Percentiles rank a stretch among this genome's conserved stretches.
These are phyloP conservation scores for Evansstolkia leycettana DNA, from an alignment of 495 filamentous ascomycete genomes.

Conservation along the genomic window DNA sequence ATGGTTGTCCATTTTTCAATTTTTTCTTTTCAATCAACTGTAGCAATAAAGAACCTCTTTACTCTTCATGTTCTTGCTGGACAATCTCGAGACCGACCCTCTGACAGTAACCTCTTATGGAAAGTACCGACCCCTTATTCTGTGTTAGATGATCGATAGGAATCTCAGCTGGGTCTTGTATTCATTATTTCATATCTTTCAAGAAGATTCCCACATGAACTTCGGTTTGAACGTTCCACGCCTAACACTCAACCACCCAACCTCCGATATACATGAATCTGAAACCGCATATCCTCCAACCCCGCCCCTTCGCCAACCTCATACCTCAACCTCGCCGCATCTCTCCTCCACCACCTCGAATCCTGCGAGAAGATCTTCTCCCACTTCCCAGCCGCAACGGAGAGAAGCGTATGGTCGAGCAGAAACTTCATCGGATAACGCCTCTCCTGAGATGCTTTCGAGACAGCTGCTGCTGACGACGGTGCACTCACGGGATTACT, in stretches of 20 bases:
- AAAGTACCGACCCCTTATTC: too few species aligned
- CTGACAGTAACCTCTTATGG: too few species aligned
- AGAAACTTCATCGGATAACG: constrained; percentile 91
- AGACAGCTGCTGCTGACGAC: not conserved
- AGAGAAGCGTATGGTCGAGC: constrained; percentile 68
- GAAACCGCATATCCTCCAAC: constrained; percentile 91
- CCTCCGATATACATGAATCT: constrained; percentile 65
- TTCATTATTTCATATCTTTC: too few species aligned
- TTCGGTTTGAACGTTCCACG: too few species aligned
- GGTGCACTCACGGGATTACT: too few species aligned
- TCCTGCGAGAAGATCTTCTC: constrained; percentile 59
- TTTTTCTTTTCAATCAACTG: constrained; percentile 16
- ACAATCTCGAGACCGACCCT: too few species aligned
- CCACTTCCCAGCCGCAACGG: constrained; percentile 45
- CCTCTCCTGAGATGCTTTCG: constrained; percentile 35
- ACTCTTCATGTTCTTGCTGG: constrained; percentile 7
- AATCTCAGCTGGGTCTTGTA: too few species aligned
- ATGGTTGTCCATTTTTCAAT: constrained; percentile 9
- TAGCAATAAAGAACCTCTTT: constrained; percentile 32
- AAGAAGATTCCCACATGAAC: too few species aligned
- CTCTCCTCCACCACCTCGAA: constrained; percentile 67
- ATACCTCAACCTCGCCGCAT: constrained; percentile 56
- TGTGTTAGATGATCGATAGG: too few species aligned
- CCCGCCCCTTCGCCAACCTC: constrained; percentile 49
- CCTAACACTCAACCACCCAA: too few species aligned